Conservation (phyloP, 176 grass and related monocot genomes). For the Musa itinerans region DNA sequence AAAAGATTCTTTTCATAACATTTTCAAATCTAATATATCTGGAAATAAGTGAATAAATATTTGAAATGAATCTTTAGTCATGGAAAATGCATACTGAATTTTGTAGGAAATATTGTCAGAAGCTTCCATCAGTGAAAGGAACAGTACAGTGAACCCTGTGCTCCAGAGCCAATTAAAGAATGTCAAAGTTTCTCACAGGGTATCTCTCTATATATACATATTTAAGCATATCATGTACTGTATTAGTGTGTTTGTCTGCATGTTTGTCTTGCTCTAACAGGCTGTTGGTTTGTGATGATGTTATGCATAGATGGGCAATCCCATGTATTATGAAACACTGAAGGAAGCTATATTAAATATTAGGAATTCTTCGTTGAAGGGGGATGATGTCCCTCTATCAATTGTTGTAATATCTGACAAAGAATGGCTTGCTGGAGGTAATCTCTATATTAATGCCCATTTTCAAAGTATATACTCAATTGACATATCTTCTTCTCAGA, state of each 20-base stretch:
- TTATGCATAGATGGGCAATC: constrained; percentile 67
- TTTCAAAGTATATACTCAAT: constrained; percentile 14
- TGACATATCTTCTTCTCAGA: constrained; percentile 47
- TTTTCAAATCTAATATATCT: neutral
- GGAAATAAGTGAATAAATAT: neutral
- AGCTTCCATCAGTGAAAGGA: constrained; percentile 67
- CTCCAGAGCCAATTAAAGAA: constrained; percentile 73
- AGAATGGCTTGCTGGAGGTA: constrained; percentile 86
- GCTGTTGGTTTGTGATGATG: constrained; percentile 13
- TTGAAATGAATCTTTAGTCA: neutral
- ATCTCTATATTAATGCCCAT: constrained; percentile 5
- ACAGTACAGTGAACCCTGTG: constrained; percentile 50
- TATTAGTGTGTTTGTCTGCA: neutral
- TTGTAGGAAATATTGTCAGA: constrained; percentile 89
- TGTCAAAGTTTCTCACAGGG: constrained; percentile 72
- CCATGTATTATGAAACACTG: constrained; percentile 76
- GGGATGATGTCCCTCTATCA: constrained; percentile 52
- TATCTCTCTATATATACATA: constrained; percentile 23
- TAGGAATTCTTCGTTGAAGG: constrained; percentile 35
- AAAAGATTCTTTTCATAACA: neutral
- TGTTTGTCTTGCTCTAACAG: neutral
- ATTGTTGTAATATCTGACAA: constrained; percentile 77
- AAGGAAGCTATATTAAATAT: constrained; percentile 71
- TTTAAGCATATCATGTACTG: neutral
- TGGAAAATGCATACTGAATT: neutral